Base-by-base conservation (phyloP, 225 moss, liverwort and hornwort species). In the Pleurozium schreberi region DNA sequence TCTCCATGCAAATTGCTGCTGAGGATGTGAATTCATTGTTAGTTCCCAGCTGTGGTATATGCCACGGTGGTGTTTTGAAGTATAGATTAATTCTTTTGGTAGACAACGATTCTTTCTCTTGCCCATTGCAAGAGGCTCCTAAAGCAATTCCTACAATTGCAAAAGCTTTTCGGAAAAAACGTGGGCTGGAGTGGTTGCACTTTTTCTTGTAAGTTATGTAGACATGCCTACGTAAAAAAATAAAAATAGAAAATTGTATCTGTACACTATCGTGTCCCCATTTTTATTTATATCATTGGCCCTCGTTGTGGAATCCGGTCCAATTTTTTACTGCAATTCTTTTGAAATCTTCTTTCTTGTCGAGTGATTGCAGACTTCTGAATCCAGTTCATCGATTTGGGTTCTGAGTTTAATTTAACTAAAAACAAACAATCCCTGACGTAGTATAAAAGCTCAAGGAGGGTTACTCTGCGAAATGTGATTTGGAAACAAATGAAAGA, bases 21-120 rank as follows among this genome's bases (percentile, higher is more conserved):
- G 85, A 82, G 85, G 65, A 62, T 87, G 82, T 87, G 88, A 77
- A 67, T 55, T 64, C 76, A 64, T 73, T 87, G 75, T 61, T 50
- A 57, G 34, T 87, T 13, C 74, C 69, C 80, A 59, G n/a, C 33
- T 82, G 77, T 83, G 89, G 77, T 45, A 15, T 45, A 15, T 59
- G 62, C 63, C 82, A 63, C 62, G 31, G 43, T 82, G 84, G 52
- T 49, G 59, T 88, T 58, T 55, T 14, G 63, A 42, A 33, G 73
- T 42, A 16, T 57, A 57, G 57, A 19, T 38, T 20, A 84, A n/a
- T 80, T 88, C 86, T 84, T n/a, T 69, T 83, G 33, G 62, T 83
- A 70, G 80, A 68, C 58, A 84, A 62, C 40, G n/a, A 92, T 93
- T 92, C 90, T 90, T 92, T 90, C 89, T 90, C 90, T 92, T 90